Base-by-base conservation (phyloP, 352 stramenopile species). In the Pythium monospermum region DNA sequence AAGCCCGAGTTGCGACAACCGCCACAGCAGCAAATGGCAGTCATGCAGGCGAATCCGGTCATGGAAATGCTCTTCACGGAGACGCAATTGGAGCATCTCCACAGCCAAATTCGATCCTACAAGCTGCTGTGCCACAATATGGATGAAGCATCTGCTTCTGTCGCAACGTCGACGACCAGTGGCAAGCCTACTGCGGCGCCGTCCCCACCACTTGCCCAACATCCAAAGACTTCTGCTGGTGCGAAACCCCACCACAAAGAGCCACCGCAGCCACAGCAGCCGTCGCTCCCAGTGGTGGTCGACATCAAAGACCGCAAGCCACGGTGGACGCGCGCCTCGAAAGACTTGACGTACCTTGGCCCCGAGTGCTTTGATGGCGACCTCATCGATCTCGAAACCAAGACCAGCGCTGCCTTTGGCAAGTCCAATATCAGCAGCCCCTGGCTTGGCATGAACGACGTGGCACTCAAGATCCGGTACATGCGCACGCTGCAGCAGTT, bases 101-200 rank as follows among this genome's bases (percentile, higher is more conserved):
- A 94, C 63, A 82, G 87, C 53, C 83, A 94, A 67, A 94, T 94
- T 54, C 78, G 78, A 7, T 73, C 78, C 16, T 94, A 86, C 65
- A 94, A 91, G 57, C 61, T 78, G 30, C 66, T 94, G 21, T 91
- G 80, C 36, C 80, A 88, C 59, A 85, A 73, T 6, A 94, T 94
- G 83, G 80, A 94, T 53, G 66, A 86, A 32, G 61, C 75, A 5
- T 55, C 87, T 21, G 36, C 46, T 8, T 42, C 33, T 15, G 30
- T 12, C 25, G 18, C 5, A 1, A 38, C 19, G 18, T 40, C 18
- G 23, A 39, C 13, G n/a, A 33, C 3, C 21, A 18, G 31, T 28
- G n/a, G 32, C 44, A 56, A 47, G 32, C 30, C 54, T 1, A 56
- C 54, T 30, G 45, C 46, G 13, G 39, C 45, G 31, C 46, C 46